Conservation (phyloP, 1,284 basidiomycete genomes). For the Blastosporella zonata region DNA sequence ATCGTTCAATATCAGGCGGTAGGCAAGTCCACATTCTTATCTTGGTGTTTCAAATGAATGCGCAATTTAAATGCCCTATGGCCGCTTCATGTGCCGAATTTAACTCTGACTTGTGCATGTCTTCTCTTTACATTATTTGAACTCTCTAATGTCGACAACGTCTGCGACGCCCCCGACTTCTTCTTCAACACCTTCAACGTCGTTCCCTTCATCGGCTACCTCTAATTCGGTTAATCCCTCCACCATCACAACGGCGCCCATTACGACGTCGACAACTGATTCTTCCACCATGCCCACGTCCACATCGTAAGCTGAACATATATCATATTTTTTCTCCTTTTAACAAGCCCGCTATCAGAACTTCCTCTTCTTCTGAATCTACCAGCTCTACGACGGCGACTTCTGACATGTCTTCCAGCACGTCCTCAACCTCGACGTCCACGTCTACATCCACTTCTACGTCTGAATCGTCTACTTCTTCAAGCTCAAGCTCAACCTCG, state of each 20-base stretch:
- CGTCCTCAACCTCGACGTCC: constrained; percentile 15
- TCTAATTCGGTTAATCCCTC: constrained; percentile 16
- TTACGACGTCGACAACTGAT: constrained; percentile 18
- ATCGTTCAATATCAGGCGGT: neutral
- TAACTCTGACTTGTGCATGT: constrained; percentile 17
- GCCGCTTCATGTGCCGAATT: constrained; percentile 6
- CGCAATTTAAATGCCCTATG: neutral
- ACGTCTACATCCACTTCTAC: constrained; percentile 5
- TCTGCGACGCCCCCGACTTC: constrained; percentile 12
- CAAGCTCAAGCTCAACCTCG: constrained; percentile 14
- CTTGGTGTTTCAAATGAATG: constrained; percentile 14
- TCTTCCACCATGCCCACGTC: constrained; percentile 19
- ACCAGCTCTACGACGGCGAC: constrained; percentile 18
- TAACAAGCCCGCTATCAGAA: neutral
- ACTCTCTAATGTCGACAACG: constrained; percentile 14
- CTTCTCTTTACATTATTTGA: constrained; percentile 12
- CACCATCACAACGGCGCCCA: constrained; percentile 17
- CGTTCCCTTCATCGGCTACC: constrained; percentile 18
- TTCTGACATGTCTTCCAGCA: constrained; percentile 18
- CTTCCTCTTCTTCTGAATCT: constrained; percentile 7
- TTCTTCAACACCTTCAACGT: neutral
- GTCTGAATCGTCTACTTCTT: constrained; percentile 6
- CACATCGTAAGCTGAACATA: constrained; percentile 10
- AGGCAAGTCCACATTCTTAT: constrained; percentile 17
- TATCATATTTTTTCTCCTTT: neutral